Evolutionary conservation across 169 alveolate genomes (phyloP), one percentile per base, ranked within the genome.

Genomic region (Plasmodium coatneyi): DNA sequence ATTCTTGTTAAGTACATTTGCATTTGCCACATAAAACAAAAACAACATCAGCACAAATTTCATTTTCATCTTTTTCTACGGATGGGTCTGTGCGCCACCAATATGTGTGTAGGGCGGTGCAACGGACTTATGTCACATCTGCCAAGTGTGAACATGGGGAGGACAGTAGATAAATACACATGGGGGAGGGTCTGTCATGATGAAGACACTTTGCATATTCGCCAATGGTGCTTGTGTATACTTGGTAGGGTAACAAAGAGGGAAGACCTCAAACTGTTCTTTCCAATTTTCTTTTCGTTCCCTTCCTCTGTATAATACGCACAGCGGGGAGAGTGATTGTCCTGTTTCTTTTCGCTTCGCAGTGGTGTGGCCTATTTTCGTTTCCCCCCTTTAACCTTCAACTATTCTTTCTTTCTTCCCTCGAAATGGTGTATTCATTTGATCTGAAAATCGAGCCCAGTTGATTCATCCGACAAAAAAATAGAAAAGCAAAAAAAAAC

Each of bases 1-100:
- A 43, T 74, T 41, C 54, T 84, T 84, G 66, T 25, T 74, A 46
- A 71, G 46, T 84, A 66, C 34, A 71, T 71, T 83, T 83, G 36
- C 32, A 71, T 34, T 14, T 71, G 74, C 28, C 52, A 19, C 72
- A 28, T 25, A 83, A 39, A 70, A 83, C 7, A 71, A 9, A 39
- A 83, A 71, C 72, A 83, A 32, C 6, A 34, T 36, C 19, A 52
- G 43, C 46, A 82, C 52, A 32, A 30, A 10, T 12, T 66, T 70
- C 5, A 71, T 43, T 12, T 16, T 28, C 92, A 83, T 83, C 43
- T 83, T 83, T 30, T 71, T 14, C 66, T 4, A 83, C 19, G 74
- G 19, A 66, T 66, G 39, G 41, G 30, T 66, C 30, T 9, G 36
- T 5, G 76, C n/a, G 32, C 41, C 76, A 25, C 36, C 43, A 28